Evolutionary conservation across 768 basidiomycete genomes (phyloP).

Genomic region (Lactifluus subvellereus): DNA sequence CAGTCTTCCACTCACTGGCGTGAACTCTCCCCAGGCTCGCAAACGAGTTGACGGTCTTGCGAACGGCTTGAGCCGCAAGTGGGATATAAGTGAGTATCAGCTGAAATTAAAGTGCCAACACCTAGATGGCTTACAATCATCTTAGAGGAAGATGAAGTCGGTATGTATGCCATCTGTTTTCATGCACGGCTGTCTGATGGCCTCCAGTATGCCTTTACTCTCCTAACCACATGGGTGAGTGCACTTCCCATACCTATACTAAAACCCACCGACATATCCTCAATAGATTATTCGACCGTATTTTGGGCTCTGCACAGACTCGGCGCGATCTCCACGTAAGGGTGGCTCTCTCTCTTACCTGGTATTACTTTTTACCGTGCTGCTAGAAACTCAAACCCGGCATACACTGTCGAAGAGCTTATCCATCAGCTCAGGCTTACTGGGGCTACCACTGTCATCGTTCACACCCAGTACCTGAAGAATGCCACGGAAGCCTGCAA

Average conservation of each 20-base stretch:
- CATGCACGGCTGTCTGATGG: neutral
- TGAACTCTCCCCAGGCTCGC: constrained; percentile 2
- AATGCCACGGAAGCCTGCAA: constrained; percentile 11
- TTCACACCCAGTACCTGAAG: constrained; percentile 11
- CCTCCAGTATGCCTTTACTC: constrained; percentile 54
- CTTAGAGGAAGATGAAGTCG: constrained; percentile 47
- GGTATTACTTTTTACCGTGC: neutral
- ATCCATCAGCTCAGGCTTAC: constrained; percentile 32
- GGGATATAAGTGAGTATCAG: constrained; percentile 13
- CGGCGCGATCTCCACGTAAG: constrained; percentile 55
- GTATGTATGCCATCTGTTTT: constrained; percentile 32
- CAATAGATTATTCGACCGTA: constrained; percentile 46
- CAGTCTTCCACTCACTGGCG: neutral
- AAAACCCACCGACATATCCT: neutral
- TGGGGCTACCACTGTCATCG: constrained; percentile 22
- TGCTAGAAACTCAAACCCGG: constrained; percentile 30
- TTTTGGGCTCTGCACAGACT: constrained; percentile 58
- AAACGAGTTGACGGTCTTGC: constrained; percentile 13
- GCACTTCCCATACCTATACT: neutral
- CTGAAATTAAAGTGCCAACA: neutral
- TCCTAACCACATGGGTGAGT: constrained; percentile 56
- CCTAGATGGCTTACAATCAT: constrained; percentile 7
- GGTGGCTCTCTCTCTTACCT: neutral
- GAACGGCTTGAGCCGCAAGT: constrained; percentile 19
- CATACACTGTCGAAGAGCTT: constrained; percentile 32